phyloP scores from a whole-genome alignment of 2,329 filamentous ascomycete genomes.

The Colletotrichum costaricense region DNA sequence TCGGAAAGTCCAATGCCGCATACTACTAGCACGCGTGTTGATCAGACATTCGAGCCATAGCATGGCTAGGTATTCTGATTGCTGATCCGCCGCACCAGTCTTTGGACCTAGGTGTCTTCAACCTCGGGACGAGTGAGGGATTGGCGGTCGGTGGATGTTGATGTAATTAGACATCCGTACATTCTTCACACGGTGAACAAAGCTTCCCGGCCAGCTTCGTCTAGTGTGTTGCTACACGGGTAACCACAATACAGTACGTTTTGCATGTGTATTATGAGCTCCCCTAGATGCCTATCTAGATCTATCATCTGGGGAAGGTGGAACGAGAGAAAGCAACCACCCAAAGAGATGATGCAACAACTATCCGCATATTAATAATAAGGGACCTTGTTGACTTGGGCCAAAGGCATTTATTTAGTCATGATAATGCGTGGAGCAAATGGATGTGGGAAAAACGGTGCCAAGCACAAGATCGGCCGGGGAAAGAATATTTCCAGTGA shows the following conservation, averaged over 20 bases:
- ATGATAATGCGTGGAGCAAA: conserved; percentile 2
- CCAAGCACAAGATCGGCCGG: conserved; percentile 8
- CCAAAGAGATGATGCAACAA: neutral
- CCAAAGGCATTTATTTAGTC: neutral
- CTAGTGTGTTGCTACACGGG: neutral
- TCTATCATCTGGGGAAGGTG: conserved; percentile 3
- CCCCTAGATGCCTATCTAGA: neutral
- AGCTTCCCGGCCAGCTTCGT: neutral
- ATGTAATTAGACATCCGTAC: neutral
- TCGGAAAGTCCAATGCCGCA: conserved; percentile 12
- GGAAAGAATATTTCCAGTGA: neutral
- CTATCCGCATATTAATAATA: no score
- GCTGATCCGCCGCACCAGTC: conserved; percentile 6
- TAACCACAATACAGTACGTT: neutral
- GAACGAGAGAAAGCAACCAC: neutral
- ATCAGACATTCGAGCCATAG: conserved; percentile 7
- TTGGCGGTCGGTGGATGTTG: no score
- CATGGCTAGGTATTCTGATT: neutral
- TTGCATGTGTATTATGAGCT: neutral
- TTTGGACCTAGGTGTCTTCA: neutral
- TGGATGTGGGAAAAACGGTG: conserved; percentile 8
- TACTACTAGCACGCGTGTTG: neutral
- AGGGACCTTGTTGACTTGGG: no score
- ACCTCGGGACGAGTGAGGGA: neutral
- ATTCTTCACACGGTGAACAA: neutral